Evolutionary conservation across 441 rosid species (phyloP).

Genomic region (Eutrema salsugineum): DNA sequence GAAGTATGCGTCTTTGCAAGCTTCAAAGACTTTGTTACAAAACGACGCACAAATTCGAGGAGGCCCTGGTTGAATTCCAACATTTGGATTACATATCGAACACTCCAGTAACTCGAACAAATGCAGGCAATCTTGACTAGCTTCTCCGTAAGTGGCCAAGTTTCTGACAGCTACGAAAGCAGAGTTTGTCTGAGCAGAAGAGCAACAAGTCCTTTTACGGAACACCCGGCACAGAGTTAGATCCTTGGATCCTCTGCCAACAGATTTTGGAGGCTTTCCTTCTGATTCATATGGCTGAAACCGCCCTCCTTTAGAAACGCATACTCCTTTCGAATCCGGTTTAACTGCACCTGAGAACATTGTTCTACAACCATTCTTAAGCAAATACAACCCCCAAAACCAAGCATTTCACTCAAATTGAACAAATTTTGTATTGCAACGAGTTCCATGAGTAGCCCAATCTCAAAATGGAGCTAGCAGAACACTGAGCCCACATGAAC

Average conservation of each 20-base stretch:
- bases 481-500: not conserved
- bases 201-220: slow-evolving; percentile 77
- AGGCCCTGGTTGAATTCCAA: slow-evolving; percentile 85
- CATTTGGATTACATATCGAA: slow-evolving; percentile 70
- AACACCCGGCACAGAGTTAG: slow-evolving; percentile 75
- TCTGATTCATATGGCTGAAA: slow-evolving; percentile 62
- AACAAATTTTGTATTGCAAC: not conserved
- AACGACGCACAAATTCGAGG: slow-evolving; percentile 73
- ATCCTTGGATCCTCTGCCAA: slow-evolving; percentile 61
- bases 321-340: slow-evolving; percentile 36
- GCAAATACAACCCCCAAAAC: not conserved
- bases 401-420: not conserved
- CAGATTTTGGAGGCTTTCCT: slow-evolving; percentile 67
- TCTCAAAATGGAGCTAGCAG: not conserved
- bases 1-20: slow-evolving; percentile 77
- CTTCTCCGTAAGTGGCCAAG: slow-evolving; percentile 73
- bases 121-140: slow-evolving; percentile 66
- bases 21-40: slow-evolving; percentile 63
- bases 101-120: slow-evolving; percentile 85
- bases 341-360: slow-evolving; percentile 27
- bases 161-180: slow-evolving; percentile 73
- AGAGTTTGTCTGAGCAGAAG: slow-evolving; percentile 71
- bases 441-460: not conserved
- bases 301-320: slow-evolving; percentile 73
- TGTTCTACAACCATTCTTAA: slow-evolving; percentile 5